Percentiles rank a stretch among this genome's conserved stretches.
Evolutionary conservation across 805 yeast genomes (phyloP).

Genomic region (Kodamaea laetipori): DNA sequence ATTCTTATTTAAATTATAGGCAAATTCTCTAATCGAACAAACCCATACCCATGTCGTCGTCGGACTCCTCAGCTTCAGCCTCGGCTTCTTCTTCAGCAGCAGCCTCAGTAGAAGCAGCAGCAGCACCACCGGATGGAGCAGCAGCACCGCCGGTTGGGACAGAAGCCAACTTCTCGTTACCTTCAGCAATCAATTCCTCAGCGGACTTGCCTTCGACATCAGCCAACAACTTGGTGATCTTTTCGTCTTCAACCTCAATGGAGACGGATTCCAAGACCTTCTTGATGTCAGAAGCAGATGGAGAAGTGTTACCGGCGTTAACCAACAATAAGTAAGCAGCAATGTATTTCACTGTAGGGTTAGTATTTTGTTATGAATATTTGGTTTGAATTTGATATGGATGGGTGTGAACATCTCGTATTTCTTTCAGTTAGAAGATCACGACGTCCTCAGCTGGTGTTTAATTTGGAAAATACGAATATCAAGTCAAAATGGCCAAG

Average conservation of each 20-base stretch:
- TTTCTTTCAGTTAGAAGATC: too few species aligned
- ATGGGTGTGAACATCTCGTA: background rate
- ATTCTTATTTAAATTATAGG: conserved; percentile 6
- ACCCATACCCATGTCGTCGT: conserved; percentile 38
- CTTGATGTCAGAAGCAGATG: conserved; percentile 45
- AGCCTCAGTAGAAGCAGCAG: conserved; percentile 28
- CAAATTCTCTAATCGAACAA: conserved; percentile 29
- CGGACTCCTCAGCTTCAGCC: conserved; percentile 29
- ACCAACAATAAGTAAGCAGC: conserved; percentile 51
- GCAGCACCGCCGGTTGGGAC: conserved; percentile 38
- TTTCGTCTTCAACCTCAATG: conserved; percentile 38
- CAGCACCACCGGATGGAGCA: conserved; percentile 28
- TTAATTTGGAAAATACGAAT: too few species aligned
- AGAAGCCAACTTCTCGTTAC: conserved; percentile 39
- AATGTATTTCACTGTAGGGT: conserved; percentile 45
- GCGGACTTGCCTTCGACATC: conserved; percentile 39
- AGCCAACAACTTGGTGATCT: conserved; percentile 36
- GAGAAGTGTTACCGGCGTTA: conserved; percentile 48
- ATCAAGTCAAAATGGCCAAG: too few species aligned
- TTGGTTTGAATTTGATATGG: too few species aligned
- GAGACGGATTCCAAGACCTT: conserved; percentile 43
- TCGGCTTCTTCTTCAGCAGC: conserved; percentile 31
- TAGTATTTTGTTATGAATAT: conserved; percentile 26
- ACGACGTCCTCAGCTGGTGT: too few species aligned
- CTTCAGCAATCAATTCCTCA: conserved; percentile 40